Evolutionary conservation across 805 yeast genomes (phyloP), one percentile per base, ranked within the genome.

Genomic region (Saccharomycopsis selenospora): DNA sequence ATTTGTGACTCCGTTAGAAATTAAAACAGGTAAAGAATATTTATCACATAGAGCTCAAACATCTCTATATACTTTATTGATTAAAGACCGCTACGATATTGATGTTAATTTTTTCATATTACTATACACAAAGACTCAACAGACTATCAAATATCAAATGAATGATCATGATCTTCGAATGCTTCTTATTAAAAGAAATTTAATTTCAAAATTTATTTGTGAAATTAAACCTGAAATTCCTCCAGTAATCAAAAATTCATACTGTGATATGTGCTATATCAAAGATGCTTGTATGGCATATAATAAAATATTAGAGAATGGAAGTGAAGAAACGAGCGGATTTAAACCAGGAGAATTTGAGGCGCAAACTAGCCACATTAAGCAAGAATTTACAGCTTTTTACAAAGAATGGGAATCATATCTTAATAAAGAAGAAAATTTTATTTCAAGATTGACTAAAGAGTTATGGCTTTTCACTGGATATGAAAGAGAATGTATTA

Each of bases 11-110:
- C 98, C 97, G 0, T 69, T 93, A 66, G 99, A 93, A 61, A 79
- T 93, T 50, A 93, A 93, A 61, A 88, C 98, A 0, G 96, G 98
- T 0, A 70, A 69, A 46, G 65, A 71, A 27, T 78, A 76, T 42
- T 70, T 82, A 3, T 64, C 82, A 2, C 96, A 93, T 62, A 79
- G 84, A 45, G 95, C 95, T 0, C 99, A 93, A 62, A 83, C 93
- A 0, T 73, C 90, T 0, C 66, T 93, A 4, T 93, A 93, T 60
- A 80, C 95, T 0, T 65, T 91, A 13, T 65, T 93, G 49, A 73
- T 88, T 57, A 78, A 79, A 42, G 98, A 93, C 54, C 68, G 95
- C 23, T 91, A 91, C 61, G 82, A 79, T 36, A 66, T 84, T 40
- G 81, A 83, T 20, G 75, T 85, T 2, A 69, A 73, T 3, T 76